Conservation (phyloP, 2,329 filamentous ascomycete species). For the Xylaria sp. region DNA sequence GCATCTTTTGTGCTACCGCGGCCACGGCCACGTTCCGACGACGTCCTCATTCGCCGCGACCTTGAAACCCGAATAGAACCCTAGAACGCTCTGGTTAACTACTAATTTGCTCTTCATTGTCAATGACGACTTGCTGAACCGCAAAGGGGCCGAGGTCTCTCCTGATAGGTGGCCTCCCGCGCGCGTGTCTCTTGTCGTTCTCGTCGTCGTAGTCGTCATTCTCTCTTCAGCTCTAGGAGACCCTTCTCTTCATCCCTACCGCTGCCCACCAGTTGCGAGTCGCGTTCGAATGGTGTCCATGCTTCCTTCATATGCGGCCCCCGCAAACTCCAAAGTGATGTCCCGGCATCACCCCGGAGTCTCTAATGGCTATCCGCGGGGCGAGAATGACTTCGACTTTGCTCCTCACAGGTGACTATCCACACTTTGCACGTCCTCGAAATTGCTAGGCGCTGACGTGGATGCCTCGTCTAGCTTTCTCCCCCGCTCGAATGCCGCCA, state of each 20-base stretch:
- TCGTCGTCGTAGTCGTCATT: too few relatives aligned
- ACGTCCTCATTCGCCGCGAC: slow-evolving; percentile 8
- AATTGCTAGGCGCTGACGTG: slow-evolving; percentile 28
- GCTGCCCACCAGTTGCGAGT: slow-evolving; percentile 15
- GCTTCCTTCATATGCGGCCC: slow-evolving; percentile 69
- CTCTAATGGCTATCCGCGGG: slow-evolving; percentile 84
- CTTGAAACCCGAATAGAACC: not conserved
- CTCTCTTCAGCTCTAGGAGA: slow-evolving; percentile 15
- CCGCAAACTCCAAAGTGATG: slow-evolving; percentile 74
- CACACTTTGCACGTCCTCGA: slow-evolving; percentile 10
- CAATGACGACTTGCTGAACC: slow-evolving; percentile 38
- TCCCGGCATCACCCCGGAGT: slow-evolving; percentile 84
- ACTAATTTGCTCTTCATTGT: slow-evolving; percentile 22
- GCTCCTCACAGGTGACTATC: slow-evolving; percentile 84
- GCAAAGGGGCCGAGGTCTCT: slow-evolving; percentile 38
- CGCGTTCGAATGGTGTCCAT: slow-evolving; percentile 68
- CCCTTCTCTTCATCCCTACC: slow-evolving; percentile 13
- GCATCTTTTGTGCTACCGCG: slow-evolving; percentile 16
- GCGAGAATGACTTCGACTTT: slow-evolving; percentile 79
- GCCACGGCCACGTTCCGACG: slow-evolving; percentile 14
- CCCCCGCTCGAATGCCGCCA: slow-evolving; percentile 77
- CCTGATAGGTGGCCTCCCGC: slow-evolving; percentile 38
- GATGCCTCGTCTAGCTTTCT: slow-evolving; percentile 74
- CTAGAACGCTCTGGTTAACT: not conserved
- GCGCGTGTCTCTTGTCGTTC: slow-evolving; percentile 30